Percentiles rank a stretch among this genome's conserved stretches.
These are phyloP conservation scores for Alternaria brassicicola DNA, from an alignment of 2,329 filamentous ascomycete genomes.

Conservation along the genomic window DNA sequence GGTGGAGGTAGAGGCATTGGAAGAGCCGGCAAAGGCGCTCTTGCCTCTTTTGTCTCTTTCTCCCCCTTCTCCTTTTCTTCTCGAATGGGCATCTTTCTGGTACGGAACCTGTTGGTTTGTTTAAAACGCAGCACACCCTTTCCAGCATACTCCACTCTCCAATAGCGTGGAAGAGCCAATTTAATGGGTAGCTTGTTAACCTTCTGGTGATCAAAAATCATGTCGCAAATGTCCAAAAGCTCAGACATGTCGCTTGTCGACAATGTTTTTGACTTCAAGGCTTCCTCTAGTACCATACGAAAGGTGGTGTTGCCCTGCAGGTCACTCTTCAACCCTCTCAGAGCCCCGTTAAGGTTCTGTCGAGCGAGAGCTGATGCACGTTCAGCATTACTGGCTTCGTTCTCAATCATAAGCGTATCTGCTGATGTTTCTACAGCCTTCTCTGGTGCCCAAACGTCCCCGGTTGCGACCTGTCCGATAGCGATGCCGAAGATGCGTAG, in stretches of 20 bases:
- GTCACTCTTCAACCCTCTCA: slow-evolving; percentile 62
- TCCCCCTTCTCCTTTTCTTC: background rate
- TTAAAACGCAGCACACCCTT: slow-evolving; percentile 49
- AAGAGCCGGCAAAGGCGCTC: background rate
- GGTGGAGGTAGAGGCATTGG: slow-evolving; percentile 3
- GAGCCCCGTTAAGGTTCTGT: slow-evolving; percentile 63
- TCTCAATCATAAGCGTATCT: slow-evolving; percentile 62
- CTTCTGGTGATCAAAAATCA: slow-evolving; percentile 58
- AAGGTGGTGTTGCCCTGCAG: slow-evolving; percentile 57
- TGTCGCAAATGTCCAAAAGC: slow-evolving; percentile 62
- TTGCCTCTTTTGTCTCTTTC: background rate
- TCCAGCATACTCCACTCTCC: slow-evolving; percentile 60
- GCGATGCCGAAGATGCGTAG: slow-evolving; percentile 60
- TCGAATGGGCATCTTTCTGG: slow-evolving; percentile 18
- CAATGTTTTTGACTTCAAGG: slow-evolving; percentile 58
- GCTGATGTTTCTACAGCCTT: slow-evolving; percentile 42
- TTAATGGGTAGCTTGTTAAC: slow-evolving; percentile 57
- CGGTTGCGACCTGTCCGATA: slow-evolving; percentile 65
- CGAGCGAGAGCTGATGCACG: slow-evolving; percentile 62
- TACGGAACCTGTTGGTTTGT: slow-evolving; percentile 31
- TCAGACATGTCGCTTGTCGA: slow-evolving; percentile 61
- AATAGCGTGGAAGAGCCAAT: slow-evolving; percentile 63
- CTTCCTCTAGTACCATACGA: slow-evolving; percentile 62
- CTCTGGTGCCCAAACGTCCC: slow-evolving; percentile 49
- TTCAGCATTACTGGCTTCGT: slow-evolving; percentile 51